Evolutionary conservation across 257 asterid genomes (phyloP).

Genomic region (Ophiorrhiza pumila): DNA sequence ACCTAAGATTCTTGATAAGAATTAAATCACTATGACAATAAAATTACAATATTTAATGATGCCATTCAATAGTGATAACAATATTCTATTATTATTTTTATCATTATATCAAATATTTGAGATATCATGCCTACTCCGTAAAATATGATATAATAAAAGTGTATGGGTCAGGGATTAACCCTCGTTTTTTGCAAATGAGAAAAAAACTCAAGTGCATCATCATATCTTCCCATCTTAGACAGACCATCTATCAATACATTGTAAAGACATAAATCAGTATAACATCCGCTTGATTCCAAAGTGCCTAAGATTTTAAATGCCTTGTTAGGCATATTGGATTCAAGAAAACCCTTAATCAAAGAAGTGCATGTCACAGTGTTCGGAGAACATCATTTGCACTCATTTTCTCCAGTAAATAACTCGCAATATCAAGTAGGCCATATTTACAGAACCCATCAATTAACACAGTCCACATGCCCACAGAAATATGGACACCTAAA

Average conservation of each 20-base stretch:
- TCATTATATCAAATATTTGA: too few species aligned
- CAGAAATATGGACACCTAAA: slow-evolving; percentile 51
- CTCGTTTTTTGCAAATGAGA: slow-evolving; percentile 46
- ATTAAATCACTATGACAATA: too few species aligned
- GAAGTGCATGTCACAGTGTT: slow-evolving; percentile 63
- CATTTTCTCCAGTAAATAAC: slow-evolving; percentile 54
- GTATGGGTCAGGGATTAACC: slow-evolving; percentile 61
- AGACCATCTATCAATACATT: slow-evolving; percentile 68
- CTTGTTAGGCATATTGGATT: slow-evolving; percentile 40
- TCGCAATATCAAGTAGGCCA: slow-evolving; percentile 54
- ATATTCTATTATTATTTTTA: too few species aligned
- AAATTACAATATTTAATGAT: too few species aligned
- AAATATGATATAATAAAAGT: too few species aligned
- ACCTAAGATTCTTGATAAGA: too few species aligned
- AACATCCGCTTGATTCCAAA: slow-evolving; percentile 52
- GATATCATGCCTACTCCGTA: too few species aligned
- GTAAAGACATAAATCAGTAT: slow-evolving; percentile 65
- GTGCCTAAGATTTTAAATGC: slow-evolving; percentile 51
- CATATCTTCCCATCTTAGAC: slow-evolving; percentile 64
- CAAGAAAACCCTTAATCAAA: slow-evolving; percentile 59
- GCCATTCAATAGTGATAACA: too few species aligned
- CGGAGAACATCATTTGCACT: slow-evolving; percentile 49
- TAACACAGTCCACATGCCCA: slow-evolving; percentile 56
- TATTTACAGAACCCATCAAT: slow-evolving; percentile 51
- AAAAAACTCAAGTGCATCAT: slow-evolving; percentile 57